These are phyloP conservation scores for Parathielavia appendiculata DNA, from an alignment of 495 filamentous ascomycete species.

Conservation along the genomic window DNA sequence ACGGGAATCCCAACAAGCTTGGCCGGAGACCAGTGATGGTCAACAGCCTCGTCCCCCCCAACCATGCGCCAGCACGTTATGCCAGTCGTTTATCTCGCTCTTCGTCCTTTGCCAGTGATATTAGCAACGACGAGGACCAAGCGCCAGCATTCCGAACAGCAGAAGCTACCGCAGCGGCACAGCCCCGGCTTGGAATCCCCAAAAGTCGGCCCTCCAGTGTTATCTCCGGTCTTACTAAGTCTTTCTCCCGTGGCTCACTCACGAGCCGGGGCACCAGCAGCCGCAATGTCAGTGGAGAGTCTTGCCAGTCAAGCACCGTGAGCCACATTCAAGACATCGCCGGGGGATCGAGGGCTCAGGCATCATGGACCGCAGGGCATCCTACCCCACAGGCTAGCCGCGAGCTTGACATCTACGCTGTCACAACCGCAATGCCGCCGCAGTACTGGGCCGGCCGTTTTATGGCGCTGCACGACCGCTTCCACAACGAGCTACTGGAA, in stretches of 20 bases:
- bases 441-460: conserved; percentile 56
- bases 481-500: conserved; percentile 43
- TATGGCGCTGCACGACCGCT: conserved; percentile 47
- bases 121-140: conserved; percentile 21
- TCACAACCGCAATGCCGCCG: conserved; percentile 31
- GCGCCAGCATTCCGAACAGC: neutral
- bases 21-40: conserved; percentile 16
- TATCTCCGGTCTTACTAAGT: conserved; percentile 35
- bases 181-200: conserved; percentile 18
- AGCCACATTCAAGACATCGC: neutral
- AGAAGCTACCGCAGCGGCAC: conserved; percentile 13
- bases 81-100: neutral
- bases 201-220: conserved; percentile 39
- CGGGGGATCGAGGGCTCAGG: too few species aligned
- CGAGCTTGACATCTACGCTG: conserved; percentile 17
- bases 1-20: neutral
- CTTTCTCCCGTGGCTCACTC: conserved; percentile 35
- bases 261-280: conserved; percentile 17
- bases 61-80: neutral
- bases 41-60: neutral
- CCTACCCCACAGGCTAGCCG: neutral
- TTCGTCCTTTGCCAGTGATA: conserved; percentile 3
- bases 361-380: neutral
- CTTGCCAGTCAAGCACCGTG: neutral
- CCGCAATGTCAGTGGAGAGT: conserved; percentile 22